phyloP scores from a whole-genome alignment of 139 green algal species.

The Zygnema circumcarinatum region DNA sequence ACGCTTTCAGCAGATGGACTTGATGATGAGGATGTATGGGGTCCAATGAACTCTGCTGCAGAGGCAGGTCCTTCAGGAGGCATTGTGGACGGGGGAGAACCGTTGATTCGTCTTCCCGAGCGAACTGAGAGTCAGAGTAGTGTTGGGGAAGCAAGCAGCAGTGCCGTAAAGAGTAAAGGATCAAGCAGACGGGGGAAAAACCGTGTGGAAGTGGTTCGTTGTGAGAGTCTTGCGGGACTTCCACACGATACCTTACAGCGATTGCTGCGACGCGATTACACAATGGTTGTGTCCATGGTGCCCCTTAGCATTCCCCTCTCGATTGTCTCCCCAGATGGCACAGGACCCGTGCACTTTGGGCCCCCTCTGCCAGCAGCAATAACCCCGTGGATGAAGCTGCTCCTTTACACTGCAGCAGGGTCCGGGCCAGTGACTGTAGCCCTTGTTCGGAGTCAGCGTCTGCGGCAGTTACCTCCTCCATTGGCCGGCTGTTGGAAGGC shows the following conservation, averaged over 20 bases:
- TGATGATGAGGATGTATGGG: neutral
- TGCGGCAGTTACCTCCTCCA: conserved; percentile 43
- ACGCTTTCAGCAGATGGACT: neutral
- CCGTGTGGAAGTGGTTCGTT: conserved; percentile 55
- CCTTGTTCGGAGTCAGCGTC: conserved; percentile 53
- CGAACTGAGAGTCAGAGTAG: neutral
- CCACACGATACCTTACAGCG: conserved; percentile 27
- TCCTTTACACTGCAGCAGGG: conserved; percentile 34
- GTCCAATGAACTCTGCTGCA: neutral
- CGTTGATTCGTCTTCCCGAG: neutral
- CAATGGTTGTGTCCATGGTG: conserved; percentile 51
- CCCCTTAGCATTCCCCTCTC: conserved; percentile 22
- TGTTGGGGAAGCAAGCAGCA: neutral
- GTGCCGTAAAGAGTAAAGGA: neutral
- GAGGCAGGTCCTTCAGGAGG: neutral
- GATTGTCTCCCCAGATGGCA: conserved; percentile 3
- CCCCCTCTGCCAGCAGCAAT: conserved; percentile 38
- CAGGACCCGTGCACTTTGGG: conserved; percentile 54
- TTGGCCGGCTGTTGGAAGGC: conserved; percentile 19
- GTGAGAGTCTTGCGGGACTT: conserved; percentile 56
- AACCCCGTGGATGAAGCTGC: conserved; percentile 58
- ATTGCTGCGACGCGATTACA: conserved; percentile 40
- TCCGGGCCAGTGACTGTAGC: conserved; percentile 49
- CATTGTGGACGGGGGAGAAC: neutral
- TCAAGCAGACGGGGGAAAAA: neutral